A percentile compares a stretch with the other conserved stretches of the same genome.
phyloP scores from a whole-genome alignment of 2,329 filamentous ascomycete species.

The Beauveria pseudobassiana region DNA sequence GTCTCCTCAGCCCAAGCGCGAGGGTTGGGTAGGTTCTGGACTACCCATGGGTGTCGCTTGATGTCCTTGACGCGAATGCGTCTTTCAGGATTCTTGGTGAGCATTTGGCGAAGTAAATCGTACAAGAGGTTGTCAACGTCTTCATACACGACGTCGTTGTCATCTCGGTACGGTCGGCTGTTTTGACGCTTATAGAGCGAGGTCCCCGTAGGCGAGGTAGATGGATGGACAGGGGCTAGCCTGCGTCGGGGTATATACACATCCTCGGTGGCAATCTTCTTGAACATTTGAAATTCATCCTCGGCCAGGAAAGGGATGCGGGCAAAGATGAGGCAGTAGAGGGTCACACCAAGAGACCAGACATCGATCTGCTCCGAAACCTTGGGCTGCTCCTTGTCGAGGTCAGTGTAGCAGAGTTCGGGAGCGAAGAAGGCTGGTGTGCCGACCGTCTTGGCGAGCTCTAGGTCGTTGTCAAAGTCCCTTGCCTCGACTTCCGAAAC shows the following conservation, averaged over 20 bases:
- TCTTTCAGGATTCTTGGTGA: conserved; percentile 82
- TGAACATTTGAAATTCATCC: conserved; percentile 87
- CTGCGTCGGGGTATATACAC: conserved; percentile 79
- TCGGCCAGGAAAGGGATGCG: conserved; percentile 89
- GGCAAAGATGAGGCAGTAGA: conserved; percentile 92
- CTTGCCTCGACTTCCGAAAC: conserved; percentile 76
- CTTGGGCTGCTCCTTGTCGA: conserved; percentile 60
- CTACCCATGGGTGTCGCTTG: conserved; percentile 89
- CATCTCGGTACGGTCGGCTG: conserved; percentile 62
- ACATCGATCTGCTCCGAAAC: conserved; percentile 93
- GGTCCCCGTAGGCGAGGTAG: conserved; percentile 46
- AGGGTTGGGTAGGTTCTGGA: conserved; percentile 67
- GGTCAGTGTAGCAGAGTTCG: conserved; percentile 85
- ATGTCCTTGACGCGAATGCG: conserved; percentile 87
- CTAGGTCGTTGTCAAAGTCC: conserved; percentile 86
- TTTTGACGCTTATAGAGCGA: conserved; percentile 52
- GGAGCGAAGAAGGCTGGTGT: conserved; percentile 97
- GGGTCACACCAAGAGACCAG: conserved; percentile 92
- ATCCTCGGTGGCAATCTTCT: conserved; percentile 85
- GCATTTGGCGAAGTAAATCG: conserved; percentile 70
- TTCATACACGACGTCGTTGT: conserved; percentile 77
- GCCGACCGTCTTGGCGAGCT: conserved; percentile 95
- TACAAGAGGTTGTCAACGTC: conserved; percentile 71
- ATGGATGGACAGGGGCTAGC: conserved; percentile 65
- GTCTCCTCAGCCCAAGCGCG: conserved; percentile 88